A percentile compares a stretch with the other conserved stretches of the same genome.
Evolutionary conservation across 164 flowering plant genomes (phyloP).

Genomic region (Liquidambar formosana): DNA sequence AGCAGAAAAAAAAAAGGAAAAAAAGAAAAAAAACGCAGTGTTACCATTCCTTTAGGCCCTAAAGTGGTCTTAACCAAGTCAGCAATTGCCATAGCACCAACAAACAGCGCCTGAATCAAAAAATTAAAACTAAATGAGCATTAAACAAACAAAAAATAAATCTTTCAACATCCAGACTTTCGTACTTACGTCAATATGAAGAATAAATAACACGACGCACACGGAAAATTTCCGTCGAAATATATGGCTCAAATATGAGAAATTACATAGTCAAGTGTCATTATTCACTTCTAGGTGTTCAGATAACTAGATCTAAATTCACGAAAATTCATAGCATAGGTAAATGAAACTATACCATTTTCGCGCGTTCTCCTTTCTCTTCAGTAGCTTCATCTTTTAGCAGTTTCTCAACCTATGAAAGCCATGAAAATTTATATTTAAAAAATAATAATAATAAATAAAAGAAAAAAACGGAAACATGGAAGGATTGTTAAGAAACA

Average conservation of each 20-base stretch:
- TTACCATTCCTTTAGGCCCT: conserved; percentile 98
- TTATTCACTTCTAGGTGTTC: no score
- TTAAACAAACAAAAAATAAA: background rate
- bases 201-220: no score
- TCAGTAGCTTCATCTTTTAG: conserved; percentile 96
- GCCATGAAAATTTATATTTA: no score
- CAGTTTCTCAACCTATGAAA: conserved; percentile 56
- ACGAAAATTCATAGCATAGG: background rate
- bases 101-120: conserved; percentile 66
- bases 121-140: background rate
- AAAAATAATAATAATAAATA: no score
- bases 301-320: background rate
- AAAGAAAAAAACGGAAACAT: no score
- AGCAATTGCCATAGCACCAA: conserved; percentile 98
- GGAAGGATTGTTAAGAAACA: no score
- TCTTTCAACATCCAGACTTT: background rate
- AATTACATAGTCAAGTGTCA: no score
- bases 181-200: background rate
- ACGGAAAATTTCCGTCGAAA: no score
- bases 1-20: background rate
- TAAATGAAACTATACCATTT: conserved; percentile 61
- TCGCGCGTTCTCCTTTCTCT: conserved; percentile 97
- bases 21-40: no score
- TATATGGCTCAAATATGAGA: no score
- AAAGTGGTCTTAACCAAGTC: conserved; percentile 97